These are phyloP conservation scores for Podaxis mareebaensis DNA, from an alignment of 768 basidiomycete species.

Conservation along the genomic window DNA sequence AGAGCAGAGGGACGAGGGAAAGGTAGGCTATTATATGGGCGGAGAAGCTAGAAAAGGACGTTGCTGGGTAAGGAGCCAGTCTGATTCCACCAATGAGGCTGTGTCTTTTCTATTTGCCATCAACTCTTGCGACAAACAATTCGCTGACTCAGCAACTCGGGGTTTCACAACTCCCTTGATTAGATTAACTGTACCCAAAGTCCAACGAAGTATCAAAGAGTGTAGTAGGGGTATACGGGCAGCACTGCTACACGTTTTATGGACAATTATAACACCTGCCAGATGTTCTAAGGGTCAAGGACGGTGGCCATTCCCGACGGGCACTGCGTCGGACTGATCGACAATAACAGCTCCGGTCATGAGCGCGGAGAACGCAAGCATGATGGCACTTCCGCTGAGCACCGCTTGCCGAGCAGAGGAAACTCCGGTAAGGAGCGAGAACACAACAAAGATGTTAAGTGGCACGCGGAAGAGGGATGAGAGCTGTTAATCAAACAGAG, in stretches of 20 bases:
- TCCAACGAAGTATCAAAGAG: neutral
- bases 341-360: constrained; percentile 55
- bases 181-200: neutral
- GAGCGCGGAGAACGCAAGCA: constrained; percentile 59
- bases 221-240: neutral
- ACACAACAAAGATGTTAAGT: constrained; percentile 72
- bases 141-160: constrained; percentile 12
- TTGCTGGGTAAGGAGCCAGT: constrained; percentile 3
- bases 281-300: neutral
- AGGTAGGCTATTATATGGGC: constrained; percentile 5
- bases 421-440: constrained; percentile 67
- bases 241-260: neutral
- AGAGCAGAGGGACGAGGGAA: neutral
- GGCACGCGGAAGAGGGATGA: constrained; percentile 75
- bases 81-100: constrained; percentile 3
- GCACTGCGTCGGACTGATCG: constrained; percentile 22
- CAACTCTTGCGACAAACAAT: constrained; percentile 1
- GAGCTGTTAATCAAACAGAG: constrained; percentile 37
- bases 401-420: constrained; percentile 63
- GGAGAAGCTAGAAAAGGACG: constrained; percentile 13
- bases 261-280: neutral
- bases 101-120: constrained; percentile 10
- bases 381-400: constrained; percentile 55
- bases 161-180: neutral
- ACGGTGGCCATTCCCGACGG: neutral